Base-by-base conservation (phyloP, 306 rosid genomes). In the Mimosa bimucronata region DNA sequence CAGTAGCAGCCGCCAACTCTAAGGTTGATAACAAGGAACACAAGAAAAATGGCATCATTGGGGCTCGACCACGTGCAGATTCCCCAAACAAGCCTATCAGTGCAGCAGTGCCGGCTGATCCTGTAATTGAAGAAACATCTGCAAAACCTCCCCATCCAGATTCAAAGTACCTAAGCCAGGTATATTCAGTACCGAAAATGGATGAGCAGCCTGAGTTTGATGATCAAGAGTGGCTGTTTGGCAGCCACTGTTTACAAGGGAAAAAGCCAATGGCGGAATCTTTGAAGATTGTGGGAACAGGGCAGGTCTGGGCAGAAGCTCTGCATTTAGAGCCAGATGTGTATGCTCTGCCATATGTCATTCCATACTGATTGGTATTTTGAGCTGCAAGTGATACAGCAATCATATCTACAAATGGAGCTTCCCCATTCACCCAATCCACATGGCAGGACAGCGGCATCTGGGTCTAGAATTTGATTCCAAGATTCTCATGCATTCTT, bases 251-350 rank as follows among this genome's bases (percentile, higher is more conserved):
- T 75, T 73, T 80, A 60, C 79, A 74, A 64, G 75, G 76, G 78
- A 86, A 83, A 88, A 86, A 67, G 78, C 79, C 84, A 41, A 80
- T 60, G 83, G 60, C 71, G 55, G 84, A 87, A 77, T 66, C 80
- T 80, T 74, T 79, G 26, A 75, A 42, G 73, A 77, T 69, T 81
- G 91, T 77, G 87, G 90, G 71, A 61, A 74, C 77, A 30, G 86
- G 76, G 25, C 85, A 77, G 65, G 94, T 91, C 15, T 93, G 97
- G 97, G 92, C 91, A 3, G 97, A 91, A 79, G 94, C 86, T 73
- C 75, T 86, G 85, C 88, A 80, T 58, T 87, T 93, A 76, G 92
- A 84, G 86, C 81, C 90, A 0, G 91, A 89, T 84, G 62, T 91
- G 71, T 87, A 79, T 66, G 94, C 94, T 80, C 86, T 91, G 83